Evolutionary conservation across 2,329 filamentous ascomycete species (phyloP), one percentile per base, ranked within the genome.

Genomic region (Geosmithia flava): DNA sequence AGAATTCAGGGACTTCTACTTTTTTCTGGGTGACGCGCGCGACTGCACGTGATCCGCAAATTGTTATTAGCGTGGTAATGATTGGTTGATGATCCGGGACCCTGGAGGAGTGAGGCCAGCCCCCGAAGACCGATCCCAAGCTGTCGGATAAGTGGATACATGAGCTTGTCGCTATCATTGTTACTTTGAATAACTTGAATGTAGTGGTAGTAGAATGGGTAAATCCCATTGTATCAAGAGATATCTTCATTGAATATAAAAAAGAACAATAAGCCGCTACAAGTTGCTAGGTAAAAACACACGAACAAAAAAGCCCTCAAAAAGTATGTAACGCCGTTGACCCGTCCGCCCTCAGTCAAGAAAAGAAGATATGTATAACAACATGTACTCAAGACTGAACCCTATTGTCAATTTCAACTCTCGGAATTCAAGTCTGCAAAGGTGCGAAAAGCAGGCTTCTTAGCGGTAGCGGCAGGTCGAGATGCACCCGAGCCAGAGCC

Each of bases 361-460:
- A 7, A 37, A 40, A 20, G 23, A 40, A 20, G 23, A 27, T 27
- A 27, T 27, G 23, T 27, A 27, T 27, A 27, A 8, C 23, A 27
- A 27, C 23, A 27, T 27, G 23, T 8, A 27, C 4, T 27, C 23
- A 27, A 27, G 23, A 8, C 4, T 8, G 23, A 8, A 5, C 23
- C 8, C 23, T 27, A 27, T 27, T 27, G 4, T 27, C 8, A 27
- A 5, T 27, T 33, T 30, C 23, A 30, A 44, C 46, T 60, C 20
- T 64, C 59, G 3, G 51, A 52, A 39, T 67, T 68, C 50, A 80
- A 54, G 53, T 80, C 76, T 7, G 75, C 71, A 60, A 80, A 53
- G 2, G 76, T 80, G 62, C 66, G 72, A 56, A 75, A 74, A 1
- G 59, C 55, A 39, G 69, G 52, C 48, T 63, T 65, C 23, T 62